Conservation (phyloP, 225 moss, liverwort and hornwort species). For the Rhytidiadelphus loreus region DNA sequence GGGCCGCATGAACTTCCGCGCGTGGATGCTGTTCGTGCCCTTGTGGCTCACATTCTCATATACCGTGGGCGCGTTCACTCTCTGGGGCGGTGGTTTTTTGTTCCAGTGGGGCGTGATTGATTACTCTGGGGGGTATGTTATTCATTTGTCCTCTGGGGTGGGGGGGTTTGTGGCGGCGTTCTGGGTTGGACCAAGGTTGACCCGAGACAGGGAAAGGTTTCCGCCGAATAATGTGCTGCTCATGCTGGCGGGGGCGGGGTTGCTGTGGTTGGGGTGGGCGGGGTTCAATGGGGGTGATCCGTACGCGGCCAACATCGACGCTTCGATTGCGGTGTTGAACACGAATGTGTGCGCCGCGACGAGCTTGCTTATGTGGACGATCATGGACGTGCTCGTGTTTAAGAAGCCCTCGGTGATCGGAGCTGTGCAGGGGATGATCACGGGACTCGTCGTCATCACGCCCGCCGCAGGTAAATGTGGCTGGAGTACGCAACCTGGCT, state of each 20-base stretch:
- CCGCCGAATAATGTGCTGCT: conserved; percentile 35
- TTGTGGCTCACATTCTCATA: conserved; percentile 40
- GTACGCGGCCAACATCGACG: conserved; percentile 32
- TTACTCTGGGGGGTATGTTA: conserved; percentile 34
- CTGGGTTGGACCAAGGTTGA: conserved; percentile 37
- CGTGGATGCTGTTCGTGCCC: conserved; percentile 43
- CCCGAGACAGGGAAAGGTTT: conserved; percentile 27
- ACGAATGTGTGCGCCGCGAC: conserved; percentile 46
- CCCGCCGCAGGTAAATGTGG: conserved; percentile 17
- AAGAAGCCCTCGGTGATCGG: conserved; percentile 33
- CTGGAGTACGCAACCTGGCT: not conserved
- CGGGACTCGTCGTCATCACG: conserved; percentile 31
- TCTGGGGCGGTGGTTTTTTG: conserved; percentile 37
- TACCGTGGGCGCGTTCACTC: conserved; percentile 25
- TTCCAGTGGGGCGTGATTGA: conserved; percentile 45
- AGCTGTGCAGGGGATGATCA: conserved; percentile 36
- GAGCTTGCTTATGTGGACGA: conserved; percentile 39
- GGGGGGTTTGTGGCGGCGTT: conserved; percentile 23
- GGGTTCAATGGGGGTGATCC: conserved; percentile 39
- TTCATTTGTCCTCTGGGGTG: conserved; percentile 25
- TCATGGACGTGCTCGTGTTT: conserved; percentile 40
- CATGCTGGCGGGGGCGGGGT: conserved; percentile 22
- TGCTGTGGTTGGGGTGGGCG: conserved; percentile 31
- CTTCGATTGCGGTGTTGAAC: conserved; percentile 32
- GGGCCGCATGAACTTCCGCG: conserved; percentile 33